Evolutionary conservation across 768 basidiomycete species (phyloP), one percentile per base, ranked within the genome.

Genomic region (Amanita phalloides): DNA sequence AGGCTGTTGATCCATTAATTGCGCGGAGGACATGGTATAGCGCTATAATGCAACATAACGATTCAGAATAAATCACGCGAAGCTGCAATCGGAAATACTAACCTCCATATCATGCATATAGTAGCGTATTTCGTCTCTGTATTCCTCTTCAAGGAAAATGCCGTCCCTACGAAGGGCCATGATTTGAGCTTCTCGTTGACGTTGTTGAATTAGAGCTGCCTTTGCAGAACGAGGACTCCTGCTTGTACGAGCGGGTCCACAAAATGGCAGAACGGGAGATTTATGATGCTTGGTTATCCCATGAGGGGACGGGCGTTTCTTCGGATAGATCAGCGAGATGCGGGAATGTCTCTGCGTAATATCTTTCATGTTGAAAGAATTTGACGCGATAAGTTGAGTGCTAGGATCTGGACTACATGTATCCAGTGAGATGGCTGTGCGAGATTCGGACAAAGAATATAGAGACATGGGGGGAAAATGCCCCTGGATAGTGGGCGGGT

Each of bases 51-150:
- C 32, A 45, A 55, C 32, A 47, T 41, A 20, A 26, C 6, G 26
- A 47, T 49, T 54, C 53, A 55, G 54, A 56, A 51, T 59, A 43
- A 55, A 57, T 51, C 62, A 36, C 45, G 45, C 47, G 47, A n/a
- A 53, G 50, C 42, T 53, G 13, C 50, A 59, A 53, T 35, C 3
- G 13, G 20, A 23, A 30, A 20, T 11, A 73, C 90, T 70, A 59
- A 97, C 96, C 90, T 99, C 95, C 91, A 96, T 96, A 65, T 89
- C 83, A 66, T 88, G 86, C 96, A 98, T 97, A 71, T 97, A 96
- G 51, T 74, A 77, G 53, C 82, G 77, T 53, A 98, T 93, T 62
- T 99, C 96, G 45, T 92, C 88, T 36, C 84, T 79, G 64, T 99
- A 98, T 67, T 98, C 95, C 63, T 92, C 90, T 70, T 98, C 96